Percentiles rank a stretch among this genome's conserved stretches.
Evolutionary conservation across 345 rosid genomes (phyloP).

Genomic region (Lumnitzera racemosa): DNA sequence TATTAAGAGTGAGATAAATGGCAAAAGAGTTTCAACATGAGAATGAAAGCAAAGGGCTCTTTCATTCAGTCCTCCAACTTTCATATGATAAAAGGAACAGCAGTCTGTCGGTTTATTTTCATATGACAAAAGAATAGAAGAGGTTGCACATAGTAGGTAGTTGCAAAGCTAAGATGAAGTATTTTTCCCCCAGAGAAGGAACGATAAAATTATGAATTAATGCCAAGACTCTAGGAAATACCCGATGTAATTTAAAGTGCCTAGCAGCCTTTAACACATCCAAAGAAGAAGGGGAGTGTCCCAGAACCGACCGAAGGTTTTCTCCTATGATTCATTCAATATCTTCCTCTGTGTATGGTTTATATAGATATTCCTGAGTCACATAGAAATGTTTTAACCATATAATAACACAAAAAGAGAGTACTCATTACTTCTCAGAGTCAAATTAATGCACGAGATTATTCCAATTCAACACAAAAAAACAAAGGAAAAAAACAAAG

Average conservation of each 20-base stretch:
- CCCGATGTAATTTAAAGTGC: slow-evolving; percentile 85
- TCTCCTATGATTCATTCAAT: slow-evolving; percentile 53
- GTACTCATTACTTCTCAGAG: neutral
- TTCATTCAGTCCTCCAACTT: too few species aligned
- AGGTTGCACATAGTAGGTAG: too few species aligned
- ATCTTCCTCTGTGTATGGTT: slow-evolving; percentile 66
- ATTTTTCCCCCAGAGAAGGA: too few species aligned
- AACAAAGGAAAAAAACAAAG: too few species aligned
- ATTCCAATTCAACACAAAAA: neutral
- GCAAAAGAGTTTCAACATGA: too few species aligned
- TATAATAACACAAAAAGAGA: neutral
- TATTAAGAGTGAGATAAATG: too few species aligned
- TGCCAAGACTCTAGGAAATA: slow-evolving; percentile 10
- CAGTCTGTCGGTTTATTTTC: too few species aligned
- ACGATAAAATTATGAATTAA: too few species aligned
- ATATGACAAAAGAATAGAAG: too few species aligned
- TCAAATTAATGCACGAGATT: neutral
- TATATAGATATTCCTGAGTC: slow-evolving; percentile 57
- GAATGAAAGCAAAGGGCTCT: too few species aligned
- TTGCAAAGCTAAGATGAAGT: too few species aligned
- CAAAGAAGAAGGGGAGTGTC: slow-evolving; percentile 50
- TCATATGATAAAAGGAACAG: too few species aligned
- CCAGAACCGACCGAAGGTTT: slow-evolving; percentile 50
- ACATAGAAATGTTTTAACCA: neutral
- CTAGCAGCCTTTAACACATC: slow-evolving; percentile 75